Evolutionary conservation across 2,329 filamentous ascomycete species (phyloP).

Genomic region (Fusarium sp.): DNA sequence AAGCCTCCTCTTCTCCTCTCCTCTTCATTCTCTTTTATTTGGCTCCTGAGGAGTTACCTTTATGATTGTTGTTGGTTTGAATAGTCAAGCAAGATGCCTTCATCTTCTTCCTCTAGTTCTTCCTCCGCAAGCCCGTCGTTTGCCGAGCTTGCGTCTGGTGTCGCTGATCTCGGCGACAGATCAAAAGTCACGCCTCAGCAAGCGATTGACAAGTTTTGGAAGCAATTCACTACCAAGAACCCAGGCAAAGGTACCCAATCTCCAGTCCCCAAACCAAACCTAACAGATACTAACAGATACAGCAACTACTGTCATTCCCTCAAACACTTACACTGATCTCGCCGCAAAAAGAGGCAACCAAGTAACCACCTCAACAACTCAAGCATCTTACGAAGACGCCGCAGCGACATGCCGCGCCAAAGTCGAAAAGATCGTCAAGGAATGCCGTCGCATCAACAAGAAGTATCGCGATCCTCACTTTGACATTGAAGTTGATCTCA

Average conservation of each 20-base stretch:
- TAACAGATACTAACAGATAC: background rate
- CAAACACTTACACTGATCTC: conserved; percentile 70
- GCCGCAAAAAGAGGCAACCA: conserved; percentile 66
- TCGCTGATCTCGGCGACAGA: conserved; percentile 37
- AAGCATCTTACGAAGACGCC: conserved; percentile 77
- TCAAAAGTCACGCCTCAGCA: conserved; percentile 69
- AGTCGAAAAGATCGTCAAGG: conserved; percentile 68
- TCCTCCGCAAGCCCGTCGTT: conserved; percentile 1
- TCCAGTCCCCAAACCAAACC: no score
- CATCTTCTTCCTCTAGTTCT: conserved; percentile 13
- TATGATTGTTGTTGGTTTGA: background rate
- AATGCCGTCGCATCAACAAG: conserved; percentile 80
- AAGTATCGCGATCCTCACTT: conserved; percentile 91
- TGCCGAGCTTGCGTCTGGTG: background rate
- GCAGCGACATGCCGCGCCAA: conserved; percentile 72
- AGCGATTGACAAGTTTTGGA: conserved; percentile 77
- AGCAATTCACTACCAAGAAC: conserved; percentile 73
- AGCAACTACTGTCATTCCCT: conserved; percentile 76
- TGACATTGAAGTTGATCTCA: conserved; percentile 81
- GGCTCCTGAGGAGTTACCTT: rapidly evolving
- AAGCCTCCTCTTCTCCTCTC: background rate
- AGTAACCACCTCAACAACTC: conserved; percentile 63
- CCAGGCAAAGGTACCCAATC: conserved; percentile 69
- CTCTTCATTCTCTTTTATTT: background rate
- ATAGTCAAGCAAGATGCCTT: conserved; percentile 10